Evolutionary conservation across 306 rosid genomes (phyloP), one percentile per base, ranked within the genome.

Genomic region (Crataegus laevigata): DNA sequence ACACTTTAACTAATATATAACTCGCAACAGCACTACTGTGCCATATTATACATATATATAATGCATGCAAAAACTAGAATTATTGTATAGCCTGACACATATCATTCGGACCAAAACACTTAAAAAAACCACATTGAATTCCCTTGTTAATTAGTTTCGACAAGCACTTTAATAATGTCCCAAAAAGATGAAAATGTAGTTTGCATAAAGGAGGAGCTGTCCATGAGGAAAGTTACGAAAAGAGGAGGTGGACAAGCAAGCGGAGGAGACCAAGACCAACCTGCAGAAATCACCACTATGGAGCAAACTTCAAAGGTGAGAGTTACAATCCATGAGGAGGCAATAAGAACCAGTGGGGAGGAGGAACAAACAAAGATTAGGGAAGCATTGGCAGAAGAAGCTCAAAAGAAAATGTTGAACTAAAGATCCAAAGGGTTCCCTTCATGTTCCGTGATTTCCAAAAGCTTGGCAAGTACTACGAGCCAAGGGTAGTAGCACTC

Each of bases 381-480:
- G 36, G 18, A 58, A 4, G 18, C n/a, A n/a, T n/a, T 4, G 13
- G 18, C 63, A 11, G 3, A 10, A 58, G 30, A 3, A 57, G 15
- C 40, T 36, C 40, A 36, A 36, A 36, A 36, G 10, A 7, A 36
- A 36, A 22, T 57, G 1, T 51, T 9, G 6, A 19, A 5, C 74
- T 82, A 54, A 77, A 82, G 61, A 77, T 59, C 32, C 64, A 58
- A 58, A 24, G 30, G 30, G 18, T 58, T 58, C 63, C 63, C 29
- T 1, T 11, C 24, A 6, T 70, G 14, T 52, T 76, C 24, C 57
- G 18, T 8, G 74, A 21, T 30, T 25, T 22, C 11, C 0, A 9
- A 8, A 8, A 34, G 4, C 45, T 22, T 2, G 9, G 10, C 0
- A 71, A 32, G 42, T 72, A 19, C 66, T 76, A 55, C 36, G 12